A percentile compares a stretch with the other conserved stretches of the same genome.
phyloP scores from a whole-genome alignment of 1,139 yeast genomes.

The Pichia norvegensis region DNA sequence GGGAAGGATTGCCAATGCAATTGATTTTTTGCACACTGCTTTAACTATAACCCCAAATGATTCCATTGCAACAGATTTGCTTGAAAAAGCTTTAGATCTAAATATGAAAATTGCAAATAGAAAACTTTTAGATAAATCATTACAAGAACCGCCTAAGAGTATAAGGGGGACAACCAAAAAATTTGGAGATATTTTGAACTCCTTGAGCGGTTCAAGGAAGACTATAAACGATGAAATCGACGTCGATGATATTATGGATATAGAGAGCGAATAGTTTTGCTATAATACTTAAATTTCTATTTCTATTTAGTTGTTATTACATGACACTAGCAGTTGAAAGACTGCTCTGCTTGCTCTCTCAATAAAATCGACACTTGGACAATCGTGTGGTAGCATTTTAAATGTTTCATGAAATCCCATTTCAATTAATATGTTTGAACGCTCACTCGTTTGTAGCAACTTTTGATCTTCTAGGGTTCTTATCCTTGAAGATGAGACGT shows the following conservation, averaged over 20 bases:
- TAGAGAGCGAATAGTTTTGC: conserved; percentile 46
- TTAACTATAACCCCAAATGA: conserved; percentile 74
- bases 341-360: conserved; percentile 44
- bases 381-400: conserved; percentile 27
- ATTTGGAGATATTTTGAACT: conserved; percentile 4
- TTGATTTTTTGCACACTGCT: conserved; percentile 73
- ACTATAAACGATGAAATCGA: conserved; percentile 48
- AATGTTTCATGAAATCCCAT: conserved; percentile 36
- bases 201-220: background rate
- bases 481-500: conserved; percentile 14
- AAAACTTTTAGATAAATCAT: conserved; percentile 26
- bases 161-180: background rate
- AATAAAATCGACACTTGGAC: conserved; percentile 35
- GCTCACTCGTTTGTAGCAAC: conserved; percentile 17
- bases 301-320: background rate
- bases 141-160: conserved; percentile 1
- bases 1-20: conserved; percentile 58
- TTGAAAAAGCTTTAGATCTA: conserved; percentile 72
- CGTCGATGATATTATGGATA: conserved; percentile 42
- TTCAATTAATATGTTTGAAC: conserved; percentile 28
- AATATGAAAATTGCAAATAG: conserved; percentile 35
- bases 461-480: conserved; percentile 3
- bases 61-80: conserved; percentile 74
- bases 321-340: conserved; percentile 25
- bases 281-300: background rate